Evolutionary conservation across 202 grass and related monocot species (phyloP), one percentile per base, ranked within the genome.

Genomic region (Panicum hallii): DNA sequence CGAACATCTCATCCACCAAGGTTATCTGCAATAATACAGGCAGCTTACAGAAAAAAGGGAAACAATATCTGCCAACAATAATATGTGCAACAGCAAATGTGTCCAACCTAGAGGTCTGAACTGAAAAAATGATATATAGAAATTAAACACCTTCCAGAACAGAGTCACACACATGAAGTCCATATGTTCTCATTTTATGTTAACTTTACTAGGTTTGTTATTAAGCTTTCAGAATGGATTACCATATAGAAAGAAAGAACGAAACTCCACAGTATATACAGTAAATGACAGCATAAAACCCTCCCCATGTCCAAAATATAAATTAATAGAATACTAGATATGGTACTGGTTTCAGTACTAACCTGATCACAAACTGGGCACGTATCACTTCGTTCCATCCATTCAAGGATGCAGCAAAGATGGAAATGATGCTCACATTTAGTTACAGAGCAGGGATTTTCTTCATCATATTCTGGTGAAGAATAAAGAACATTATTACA

Each of bases 341-440:
- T 20, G 11, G 63, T 49, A 71, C 48, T 63, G 4, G 23, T 34
- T 74, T 65, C 60, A 20, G 84, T 28, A 81, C 91, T 81, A 79
- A 99, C 96, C 96, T 95, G 88, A 38, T 95, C 90, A 87, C 93
- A 95, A 73, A 99, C 86, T 74, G 96, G 93, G 84, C 93, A 99
- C 11, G 93, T 92, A 34, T 94, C 93, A 69, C 93, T 94, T 56
- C 96, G 69, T 72, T 99, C 96, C 93, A 95, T 92, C 96, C 96
- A 99, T 65, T 94, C 96, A 77, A 99, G 96, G 46, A 99, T 89
- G 79, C 93, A 95, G 74, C 87, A 93, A 5, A 99, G 89, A 85
- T 94, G 96, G 83, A 95, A 99, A 82, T 95, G 88, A 5, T 99
- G 96, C 42, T 94, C 90, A 77, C 96, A 95, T 70, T 90, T 95